Base-by-base conservation (phyloP, 768 basidiomycete species). In the Kwoniella newhampshirensis region DNA sequence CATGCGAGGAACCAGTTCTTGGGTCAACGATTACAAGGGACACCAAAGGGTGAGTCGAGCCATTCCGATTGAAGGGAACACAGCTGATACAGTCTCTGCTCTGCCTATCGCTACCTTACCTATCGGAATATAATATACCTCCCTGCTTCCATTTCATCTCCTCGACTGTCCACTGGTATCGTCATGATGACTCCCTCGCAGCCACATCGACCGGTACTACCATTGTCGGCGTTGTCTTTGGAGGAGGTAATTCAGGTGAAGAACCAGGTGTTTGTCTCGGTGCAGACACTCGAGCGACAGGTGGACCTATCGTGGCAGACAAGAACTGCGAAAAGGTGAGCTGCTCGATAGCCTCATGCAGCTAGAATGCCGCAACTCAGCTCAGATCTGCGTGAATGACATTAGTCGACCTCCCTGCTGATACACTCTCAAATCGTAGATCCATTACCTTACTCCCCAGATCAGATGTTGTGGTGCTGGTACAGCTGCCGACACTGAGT, bases 271-370 rank as follows among this genome's bases (percentile, higher is more conserved):
- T 99, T 65, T 84, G 94, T 17, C 83, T 99, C 4, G 96, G 94
- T 43, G 96, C 96, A 13, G 96, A 98, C 77, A 99, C 96, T 1
- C 82, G 94, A 67, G 93, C 96, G 3, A 98, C 96, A 0, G 89
- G 86, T 59, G 96, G 94, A 1, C 83, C 84, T 21, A 97, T 98
- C 63, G 90, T 99, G 25, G 91, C 91, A 0, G 94, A 98, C 81
- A 98, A 99, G 84, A 99, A 99, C 79, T 99, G 96, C 78, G 96
- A 98, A 81, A 99, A 99, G 87, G 94, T 93, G 53, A 44, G 79
- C 64, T 4, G 25, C 41, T 28, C 51, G 44, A 18, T 15, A 18
- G 36, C 36, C n/a, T 32, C 32, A 32, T 13, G 32, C 32, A n/a
- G n/a, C n/a, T n/a, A n/a, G n/a, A n/a, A n/a, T n/a, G n/a, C n/a